Evolutionary conservation across 345 rosid species (phyloP).

Genomic region (Orychophragmus violaceus): DNA sequence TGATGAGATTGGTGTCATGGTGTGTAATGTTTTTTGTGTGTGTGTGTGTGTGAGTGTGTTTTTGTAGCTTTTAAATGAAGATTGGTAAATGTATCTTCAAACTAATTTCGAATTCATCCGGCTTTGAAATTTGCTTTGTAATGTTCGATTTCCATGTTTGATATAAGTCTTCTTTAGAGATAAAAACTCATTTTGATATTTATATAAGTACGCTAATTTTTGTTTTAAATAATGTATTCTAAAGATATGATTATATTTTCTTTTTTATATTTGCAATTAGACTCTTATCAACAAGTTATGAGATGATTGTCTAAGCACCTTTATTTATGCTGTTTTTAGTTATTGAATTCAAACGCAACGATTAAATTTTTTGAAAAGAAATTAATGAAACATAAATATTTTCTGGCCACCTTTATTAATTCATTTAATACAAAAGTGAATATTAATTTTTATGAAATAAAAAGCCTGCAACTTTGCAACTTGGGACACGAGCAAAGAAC

Average conservation of each 20-base stretch:
- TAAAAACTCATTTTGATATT: not conserved
- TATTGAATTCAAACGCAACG: not conserved
- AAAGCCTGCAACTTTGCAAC: conserved; percentile 29
- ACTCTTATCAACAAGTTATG: not conserved
- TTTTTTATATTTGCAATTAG: not conserved
- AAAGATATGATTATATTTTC: not conserved
- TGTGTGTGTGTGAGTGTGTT: not conserved
- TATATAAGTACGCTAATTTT: not conserved
- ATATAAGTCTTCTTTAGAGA: no score
- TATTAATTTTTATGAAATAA: not conserved
- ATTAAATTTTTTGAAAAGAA: not conserved
- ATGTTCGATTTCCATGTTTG: no score
- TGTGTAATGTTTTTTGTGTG: not conserved
- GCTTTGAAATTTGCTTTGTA: no score
- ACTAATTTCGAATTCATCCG: no score
- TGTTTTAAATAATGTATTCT: not conserved
- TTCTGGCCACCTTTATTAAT: not conserved
- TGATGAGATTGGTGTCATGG: conserved; percentile 9
- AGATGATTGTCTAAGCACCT: not conserved
- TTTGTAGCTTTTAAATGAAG: not conserved
- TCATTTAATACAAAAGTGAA: not conserved
- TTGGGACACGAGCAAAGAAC: conserved; percentile 29
- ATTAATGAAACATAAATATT: not conserved
- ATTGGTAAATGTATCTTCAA: conserved; percentile 11
- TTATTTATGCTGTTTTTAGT: not conserved